Conservation (phyloP, 371 early-diverging fungal species). For the Amoeboaphelidium protococcarum region DNA sequence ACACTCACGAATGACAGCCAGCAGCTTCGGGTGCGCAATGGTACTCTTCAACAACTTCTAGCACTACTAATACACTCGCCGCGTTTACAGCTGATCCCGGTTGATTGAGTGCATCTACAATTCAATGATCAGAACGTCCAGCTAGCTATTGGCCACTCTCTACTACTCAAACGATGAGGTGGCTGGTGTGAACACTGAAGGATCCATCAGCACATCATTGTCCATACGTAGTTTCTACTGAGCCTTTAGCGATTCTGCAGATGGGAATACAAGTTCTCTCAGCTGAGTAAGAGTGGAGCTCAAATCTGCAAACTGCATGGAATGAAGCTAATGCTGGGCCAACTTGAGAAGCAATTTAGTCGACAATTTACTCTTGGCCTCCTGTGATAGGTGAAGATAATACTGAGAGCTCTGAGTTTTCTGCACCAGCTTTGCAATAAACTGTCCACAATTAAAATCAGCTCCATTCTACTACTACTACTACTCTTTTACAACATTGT, state of each 20-base stretch:
- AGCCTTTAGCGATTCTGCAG: too few relatives aligned
- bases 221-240: constrained; percentile 69
- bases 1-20: constrained; percentile 69
- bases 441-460: too few relatives aligned
- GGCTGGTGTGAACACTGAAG: constrained; percentile 40
- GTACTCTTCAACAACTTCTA: constrained; percentile 64
- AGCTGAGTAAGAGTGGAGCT: too few relatives aligned
- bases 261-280: too few relatives aligned
- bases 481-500: too few relatives aligned
- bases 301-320: too few relatives aligned
- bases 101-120: constrained; percentile 77
- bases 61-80: constrained; percentile 64
- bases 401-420: constrained; percentile 51
- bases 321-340: too few relatives aligned
- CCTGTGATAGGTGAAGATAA: constrained; percentile 53
- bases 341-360: constrained; percentile 50
- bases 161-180: constrained; percentile 35
- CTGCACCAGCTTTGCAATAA: too few relatives aligned
- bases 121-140: constrained; percentile 28
- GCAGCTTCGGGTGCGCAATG: constrained; percentile 72
- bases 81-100: constrained; percentile 58
- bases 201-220: constrained; percentile 67
- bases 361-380: constrained; percentile 36
- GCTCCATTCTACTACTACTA: too few relatives aligned
- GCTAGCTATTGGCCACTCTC: constrained; percentile 35